Base-by-base conservation (phyloP, 345 rosid genomes). In the Pistacia vera region DNA sequence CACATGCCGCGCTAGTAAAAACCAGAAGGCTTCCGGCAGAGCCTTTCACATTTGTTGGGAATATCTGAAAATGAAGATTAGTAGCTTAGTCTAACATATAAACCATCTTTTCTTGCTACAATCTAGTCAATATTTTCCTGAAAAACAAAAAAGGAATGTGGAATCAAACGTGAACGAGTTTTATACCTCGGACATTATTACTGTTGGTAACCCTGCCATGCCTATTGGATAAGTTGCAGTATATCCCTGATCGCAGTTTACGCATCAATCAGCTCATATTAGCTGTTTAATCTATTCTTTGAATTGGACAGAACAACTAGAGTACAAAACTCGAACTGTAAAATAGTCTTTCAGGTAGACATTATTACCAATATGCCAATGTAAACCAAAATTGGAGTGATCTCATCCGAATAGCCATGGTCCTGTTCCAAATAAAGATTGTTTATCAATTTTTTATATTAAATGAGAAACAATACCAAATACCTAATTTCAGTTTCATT, bases 21-120 rank as follows among this genome's bases (percentile, higher is more conserved):
- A 85, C 77, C 72, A 78, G 79, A 52, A 85, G 70, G 75, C 90
- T 90, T 66, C 94, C 94, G 0, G 90, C 92, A 25, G 83, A 60
- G 14, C 86, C 90, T 56, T 88, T 86, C 6, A 90, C 71, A 67
- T 83, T 86, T 65, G 85, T 81, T 3, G 91, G 91, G 68, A 85
- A 90, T 79, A 88, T 90, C 91, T 90, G 81, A 66, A 82, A 79
- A 28, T 46, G 5, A 51, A 62, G 57, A 5, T 12, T 3, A 33
- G 66, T 5, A 41, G 30, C 9, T 55, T 8, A 22, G 13, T 52
- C 57, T 52, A 2, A 4, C 17, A 52, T 5, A 52, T 13, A 5
- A 52, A 52, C 57, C 57, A 52, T 52, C 57, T 12, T 52, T 1
- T 28, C 30, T 28, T 28, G 30, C 2, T 28, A 28, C 30, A 28